Percentiles rank a stretch among this genome's conserved stretches.
These are phyloP conservation scores for Coccomyxa sp. DNA, from an alignment of 139 green algal species.

Conservation along the genomic window DNA sequence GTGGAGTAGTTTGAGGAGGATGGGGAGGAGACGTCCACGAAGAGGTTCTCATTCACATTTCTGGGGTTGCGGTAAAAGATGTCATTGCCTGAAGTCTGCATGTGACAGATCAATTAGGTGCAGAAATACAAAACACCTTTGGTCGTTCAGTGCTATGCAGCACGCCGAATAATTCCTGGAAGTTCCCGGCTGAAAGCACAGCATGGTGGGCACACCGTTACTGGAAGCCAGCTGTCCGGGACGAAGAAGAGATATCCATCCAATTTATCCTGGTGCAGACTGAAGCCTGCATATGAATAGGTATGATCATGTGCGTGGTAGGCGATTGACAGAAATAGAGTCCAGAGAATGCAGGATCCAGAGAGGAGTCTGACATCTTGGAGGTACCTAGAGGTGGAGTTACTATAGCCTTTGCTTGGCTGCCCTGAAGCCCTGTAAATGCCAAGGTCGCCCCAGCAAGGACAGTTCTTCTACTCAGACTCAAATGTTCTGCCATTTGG, in stretches of 20 bases:
- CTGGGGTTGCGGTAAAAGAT: slow-evolving; percentile 82
- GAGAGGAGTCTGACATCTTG: too few species aligned
- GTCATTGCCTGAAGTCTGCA: slow-evolving; percentile 79
- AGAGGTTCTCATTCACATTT: slow-evolving; percentile 86
- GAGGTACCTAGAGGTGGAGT: neutral
- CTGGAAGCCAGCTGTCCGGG: slow-evolving; percentile 63
- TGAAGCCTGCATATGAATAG: slow-evolving; percentile 40
- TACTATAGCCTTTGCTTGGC: neutral
- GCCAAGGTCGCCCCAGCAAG: neutral
- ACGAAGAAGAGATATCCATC: slow-evolving; percentile 85
- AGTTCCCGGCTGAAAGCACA: neutral
- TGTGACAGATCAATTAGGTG: neutral
- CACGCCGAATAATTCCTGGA: too few species aligned
- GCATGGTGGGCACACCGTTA: slow-evolving; percentile 46
- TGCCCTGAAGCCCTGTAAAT: neutral
- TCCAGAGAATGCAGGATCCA: too few species aligned
- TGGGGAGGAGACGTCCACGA: slow-evolving; percentile 88
- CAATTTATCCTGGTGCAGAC: slow-evolving; percentile 64
- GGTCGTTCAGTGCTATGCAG: neutral
- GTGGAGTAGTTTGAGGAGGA: slow-evolving; percentile 63
- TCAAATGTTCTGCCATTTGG: neutral
- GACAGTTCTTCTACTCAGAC: neutral
- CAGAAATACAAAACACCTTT: neutral
- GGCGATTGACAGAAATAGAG: too few species aligned
- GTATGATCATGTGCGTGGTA: too few species aligned